phyloP scores from a whole-genome alignment of 192 early-diverging fungal species.

The Coemansia sp. region DNA sequence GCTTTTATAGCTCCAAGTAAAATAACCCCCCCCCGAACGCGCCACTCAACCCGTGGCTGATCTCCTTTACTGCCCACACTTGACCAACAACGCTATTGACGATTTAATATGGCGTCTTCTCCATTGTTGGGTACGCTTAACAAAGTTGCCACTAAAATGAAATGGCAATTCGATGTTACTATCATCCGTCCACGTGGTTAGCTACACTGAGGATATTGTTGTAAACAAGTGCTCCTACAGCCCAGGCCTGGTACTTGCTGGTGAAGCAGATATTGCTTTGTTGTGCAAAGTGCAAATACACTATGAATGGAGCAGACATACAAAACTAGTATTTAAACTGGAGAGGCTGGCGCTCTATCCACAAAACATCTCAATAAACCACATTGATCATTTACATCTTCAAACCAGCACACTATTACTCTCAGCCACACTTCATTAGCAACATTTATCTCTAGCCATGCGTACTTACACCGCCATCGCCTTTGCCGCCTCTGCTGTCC shows the following conservation, averaged over 20 bases:
- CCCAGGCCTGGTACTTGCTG: not conserved
- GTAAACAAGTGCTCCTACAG: not conserved
- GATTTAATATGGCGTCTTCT: slow-evolving; percentile 11
- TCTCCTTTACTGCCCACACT: not conserved
- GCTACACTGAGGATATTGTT: not conserved
- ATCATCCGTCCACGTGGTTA: not conserved
- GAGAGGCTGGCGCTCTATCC: not conserved
- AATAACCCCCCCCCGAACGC: not conserved
- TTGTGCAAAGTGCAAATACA: too few species aligned
- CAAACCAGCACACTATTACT: not conserved
- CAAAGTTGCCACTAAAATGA: slow-evolving; percentile 6
- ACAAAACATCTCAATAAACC: not conserved
- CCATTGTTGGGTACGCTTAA: slow-evolving; percentile 4
- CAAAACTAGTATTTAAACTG: not conserved
- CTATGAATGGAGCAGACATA: not conserved
- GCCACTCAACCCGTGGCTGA: slow-evolving; percentile 3
- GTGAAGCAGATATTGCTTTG: not conserved
- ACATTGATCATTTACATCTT: not conserved
- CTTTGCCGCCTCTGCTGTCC: slow-evolving; percentile 32
- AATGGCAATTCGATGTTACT: slow-evolving; percentile 5
- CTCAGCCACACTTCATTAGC: not conserved
- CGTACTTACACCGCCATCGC: slow-evolving; percentile 44
- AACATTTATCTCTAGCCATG: slow-evolving; percentile 28
- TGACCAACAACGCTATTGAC: not conserved
- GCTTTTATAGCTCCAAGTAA: not conserved